Base-by-base conservation (phyloP, 805 yeast species). In the Suhomyces tanzawaensis region DNA sequence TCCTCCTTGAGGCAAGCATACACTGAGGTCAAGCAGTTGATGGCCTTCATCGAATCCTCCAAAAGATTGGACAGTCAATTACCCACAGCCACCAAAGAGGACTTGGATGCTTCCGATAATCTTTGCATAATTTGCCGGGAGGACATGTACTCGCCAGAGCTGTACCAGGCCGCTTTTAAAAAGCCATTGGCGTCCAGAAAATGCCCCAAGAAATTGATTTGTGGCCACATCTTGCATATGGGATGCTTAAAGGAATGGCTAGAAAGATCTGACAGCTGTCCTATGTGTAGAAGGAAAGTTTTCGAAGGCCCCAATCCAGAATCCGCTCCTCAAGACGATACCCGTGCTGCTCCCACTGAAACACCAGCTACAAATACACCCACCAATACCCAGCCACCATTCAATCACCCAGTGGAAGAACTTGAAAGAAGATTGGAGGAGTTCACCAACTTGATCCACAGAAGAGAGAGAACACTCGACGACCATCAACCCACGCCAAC, bases 201-300 rank as follows among this genome's bases (percentile, higher is more conserved):
- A 30, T 68, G 63, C 34, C 96, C 98, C 4, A 88, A 87, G 58
- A 83, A 75, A 53, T 69, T 93, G 34, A 72, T 68, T 1, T 93
- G 99, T 68, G 85, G 87, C 18, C 99, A 93, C 60, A 82, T 87
- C 33, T 71, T 91, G 40, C 99, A 93, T 58, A 66, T 84, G 62
- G 90, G 93, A 4, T 93, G 99, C 59, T 71, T 93, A 45, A 85
- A 87, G 53, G 82, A 85, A 48, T 93, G 99, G 99, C 70, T 93
- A 49, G 95, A 86, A 54, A 75, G 95, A 47, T 87, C 96, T 0
- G 91, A 83, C 49, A 77, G 79, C n/a, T 93, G 99, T 65, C 99
- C 99, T 1, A 79, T 90, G 37, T 93, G 99, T 58, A 71, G 96
- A 44, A 70, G 82, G 21, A 76, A 79, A 8, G 95, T 88, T 5